Base-by-base conservation (phyloP, 75 land plant species). In the Chamaecyparis obtusa region DNA sequence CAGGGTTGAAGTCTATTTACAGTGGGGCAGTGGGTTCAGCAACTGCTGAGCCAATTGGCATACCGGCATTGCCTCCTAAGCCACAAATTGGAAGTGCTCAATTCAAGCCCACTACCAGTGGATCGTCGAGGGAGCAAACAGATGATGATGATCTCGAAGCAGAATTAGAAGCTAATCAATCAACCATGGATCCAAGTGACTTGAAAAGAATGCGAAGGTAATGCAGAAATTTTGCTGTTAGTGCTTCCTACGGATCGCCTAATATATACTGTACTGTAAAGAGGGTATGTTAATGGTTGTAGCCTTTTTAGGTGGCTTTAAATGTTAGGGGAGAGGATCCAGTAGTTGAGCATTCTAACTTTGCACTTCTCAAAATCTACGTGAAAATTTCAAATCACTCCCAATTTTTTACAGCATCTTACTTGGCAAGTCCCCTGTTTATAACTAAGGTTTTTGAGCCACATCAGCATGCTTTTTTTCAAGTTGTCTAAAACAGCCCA, bases 121-220 rank as follows among this genome's bases (percentile, higher is more conserved):
- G 92, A 19, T 95, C 97, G 71, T 92, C 95, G 60, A 88, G 87
- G 67, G 96, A 94, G 4, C 91, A 81, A 46, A 92, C 92, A 15
- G 94, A 95, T 83, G 95, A 94, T 36, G 83, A 88, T 67, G 89
- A 88, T 7, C 67, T 83, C 32, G 97, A 96, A 14, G 91, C 85
- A 83, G 97, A 95, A 36, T 55, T 35, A 54, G 93, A 89, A 76
- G 87, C 88, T 60, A 85, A 35, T 36, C 92, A 90, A n/a, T 91
- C 89, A 69, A 88, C 87, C 84, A 89, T 72, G 88, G 93, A 93
- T 84, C 91, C 91, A 36, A 84, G 85, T 84, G 95, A 94, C 87
- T 84, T 71, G 30, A 96, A 96, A 86, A 96, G 97, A 77, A 89
- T 92, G 69, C 89, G 94, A 83, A 94, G 97, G 97, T 96, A 88